Conservation (phyloP, 2,329 filamentous ascomycete species). For the Didymella exigua region DNA sequence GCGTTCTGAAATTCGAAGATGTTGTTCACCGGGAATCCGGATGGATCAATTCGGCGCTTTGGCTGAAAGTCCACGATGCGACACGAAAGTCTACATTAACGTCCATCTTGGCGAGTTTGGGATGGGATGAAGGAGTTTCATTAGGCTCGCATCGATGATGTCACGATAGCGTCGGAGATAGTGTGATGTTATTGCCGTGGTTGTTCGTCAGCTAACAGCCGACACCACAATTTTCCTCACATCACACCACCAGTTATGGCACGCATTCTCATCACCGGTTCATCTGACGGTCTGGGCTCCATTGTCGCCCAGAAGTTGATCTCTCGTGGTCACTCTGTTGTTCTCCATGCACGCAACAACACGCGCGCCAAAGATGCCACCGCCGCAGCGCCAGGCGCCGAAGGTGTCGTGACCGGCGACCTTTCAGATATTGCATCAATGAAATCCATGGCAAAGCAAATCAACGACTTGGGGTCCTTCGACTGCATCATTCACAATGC, state of each 20-base stretch:
- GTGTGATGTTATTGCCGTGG: not conserved
- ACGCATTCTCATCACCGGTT: conserved; percentile 62
- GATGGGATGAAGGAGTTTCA: no score
- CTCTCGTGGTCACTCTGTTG: conserved; percentile 60
- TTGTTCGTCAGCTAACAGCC: not conserved
- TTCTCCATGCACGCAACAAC: conserved; percentile 63
- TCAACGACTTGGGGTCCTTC: conserved; percentile 57
- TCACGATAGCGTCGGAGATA: not conserved
- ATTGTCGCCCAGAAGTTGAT: conserved; percentile 58
- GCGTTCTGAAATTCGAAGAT: no score
- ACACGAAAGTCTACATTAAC: no score
- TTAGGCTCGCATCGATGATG: no score
- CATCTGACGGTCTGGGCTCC: conserved; percentile 62
- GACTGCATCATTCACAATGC: conserved; percentile 66
- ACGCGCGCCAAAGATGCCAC: conserved; percentile 58
- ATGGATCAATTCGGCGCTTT: no score
- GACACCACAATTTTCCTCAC: not conserved
- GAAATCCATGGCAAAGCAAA: conserved; percentile 58
- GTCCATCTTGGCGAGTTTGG: no score
- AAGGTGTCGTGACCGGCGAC: conserved; percentile 60
- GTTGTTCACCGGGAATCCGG: no score
- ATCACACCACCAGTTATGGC: conserved; percentile 40
- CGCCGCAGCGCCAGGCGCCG: conserved; percentile 56
- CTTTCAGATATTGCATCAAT: conserved; percentile 58
- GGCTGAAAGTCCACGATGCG: no score